phyloP scores from a whole-genome alignment of 352 stramenopile genomes.

The Globisporangium viniferum region DNA sequence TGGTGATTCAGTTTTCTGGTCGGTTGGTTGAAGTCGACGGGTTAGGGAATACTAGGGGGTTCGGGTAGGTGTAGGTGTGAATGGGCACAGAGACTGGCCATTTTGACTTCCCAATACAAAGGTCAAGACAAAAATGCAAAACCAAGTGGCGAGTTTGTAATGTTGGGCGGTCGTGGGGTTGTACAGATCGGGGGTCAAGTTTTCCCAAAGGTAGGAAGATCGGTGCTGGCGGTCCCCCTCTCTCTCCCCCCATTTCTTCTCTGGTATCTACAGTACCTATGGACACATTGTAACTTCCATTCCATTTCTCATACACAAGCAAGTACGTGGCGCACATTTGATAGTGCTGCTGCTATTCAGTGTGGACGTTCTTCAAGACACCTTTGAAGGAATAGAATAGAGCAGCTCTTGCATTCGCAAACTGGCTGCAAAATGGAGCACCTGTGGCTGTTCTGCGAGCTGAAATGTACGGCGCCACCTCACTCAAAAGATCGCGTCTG shows the following conservation, averaged over 20 bases:
- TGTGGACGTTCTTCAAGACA: neutral
- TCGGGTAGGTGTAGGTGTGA: slow-evolving; percentile 1
- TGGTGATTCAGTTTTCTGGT: slow-evolving; percentile 25
- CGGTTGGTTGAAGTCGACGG: slow-evolving; percentile 4
- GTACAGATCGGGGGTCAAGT: neutral
- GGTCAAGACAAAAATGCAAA: neutral
- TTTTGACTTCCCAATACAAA: neutral
- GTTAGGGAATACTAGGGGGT: neutral
- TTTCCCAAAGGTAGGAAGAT: slow-evolving; percentile 13
- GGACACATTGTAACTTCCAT: neutral
- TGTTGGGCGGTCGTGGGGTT: slow-evolving; percentile 8
- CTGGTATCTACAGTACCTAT: neutral
- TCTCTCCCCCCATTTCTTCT: slow-evolving; percentile 1
- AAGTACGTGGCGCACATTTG: neutral
- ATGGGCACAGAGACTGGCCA: neutral
- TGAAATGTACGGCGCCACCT: slow-evolving; percentile 2
- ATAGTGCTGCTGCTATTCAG: neutral
- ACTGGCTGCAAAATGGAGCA: neutral
- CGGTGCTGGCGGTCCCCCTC: neutral
- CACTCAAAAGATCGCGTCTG: neutral
- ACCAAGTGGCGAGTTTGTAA: neutral
- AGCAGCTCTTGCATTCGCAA: neutral
- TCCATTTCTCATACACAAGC: neutral
- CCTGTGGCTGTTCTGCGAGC: neutral
- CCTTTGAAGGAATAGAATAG: neutral